Evolutionary conservation across 257 asterid species (phyloP), one percentile per base, ranked within the genome.

Genomic region (Cordia subcordata): DNA sequence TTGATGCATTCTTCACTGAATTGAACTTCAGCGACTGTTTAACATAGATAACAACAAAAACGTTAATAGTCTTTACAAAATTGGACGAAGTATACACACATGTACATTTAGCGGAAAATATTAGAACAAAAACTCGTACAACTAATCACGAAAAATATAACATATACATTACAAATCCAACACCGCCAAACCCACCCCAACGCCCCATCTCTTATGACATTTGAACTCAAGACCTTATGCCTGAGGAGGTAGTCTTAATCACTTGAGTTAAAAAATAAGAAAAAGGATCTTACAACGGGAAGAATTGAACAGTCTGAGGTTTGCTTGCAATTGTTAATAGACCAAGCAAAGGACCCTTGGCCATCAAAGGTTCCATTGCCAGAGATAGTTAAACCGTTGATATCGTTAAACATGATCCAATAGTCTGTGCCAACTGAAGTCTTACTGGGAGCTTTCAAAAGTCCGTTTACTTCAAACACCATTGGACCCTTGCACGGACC

Each of bases 401-500:
- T 17, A 44, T 54, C 17, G 4, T 33, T 10, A 32, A 67, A 67
- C 16, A 40, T 11, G 32, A 67, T 42, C 67, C 72, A 67, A 10
- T 18, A 18, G 0, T 52, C 57, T 13, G 8, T 42, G 11, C 22
- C 40, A 8, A 39, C 4, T 53, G 57, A 52, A 21, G 42, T 8
- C 8, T 46, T 47, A 35, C 9, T 4, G 13, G 67, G 62, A 27
- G 62, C 62, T 39, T 21, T 53, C 32, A 67, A 42, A 13, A 60
- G 35, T 1, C 67, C 67, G 20, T 53, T 14, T 9, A 52, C 8
- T 16, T 22, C n/a, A 20, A 67, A 52, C 49, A 16, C 4, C 0
- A 20, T 60, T 18, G 35, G 66, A 18, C 66, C 72, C 10, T 33
- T 55, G 55, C 72, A 67, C 4, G 67, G 72, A 37, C 72, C 67